phyloP scores from a whole-genome alignment of 257 asterid genomes.

The Capsicum chinense region DNA sequence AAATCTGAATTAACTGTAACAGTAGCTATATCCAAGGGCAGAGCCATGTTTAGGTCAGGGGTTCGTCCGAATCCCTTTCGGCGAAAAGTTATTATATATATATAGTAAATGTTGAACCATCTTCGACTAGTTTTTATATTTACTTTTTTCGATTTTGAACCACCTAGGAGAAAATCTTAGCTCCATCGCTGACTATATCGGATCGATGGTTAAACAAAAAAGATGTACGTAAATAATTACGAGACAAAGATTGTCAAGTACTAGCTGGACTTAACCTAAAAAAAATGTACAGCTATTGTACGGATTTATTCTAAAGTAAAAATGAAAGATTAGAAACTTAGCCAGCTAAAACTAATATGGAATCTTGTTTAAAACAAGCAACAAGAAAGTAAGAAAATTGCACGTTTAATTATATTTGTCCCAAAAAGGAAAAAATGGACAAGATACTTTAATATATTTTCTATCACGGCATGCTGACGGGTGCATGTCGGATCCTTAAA shows the following conservation, averaged over 20 bases:
- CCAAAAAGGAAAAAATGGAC: not conserved
- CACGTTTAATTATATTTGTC: constrained; percentile 33
- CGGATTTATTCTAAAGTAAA: not conserved
- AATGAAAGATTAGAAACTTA: not conserved
- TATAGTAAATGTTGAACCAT: no score
- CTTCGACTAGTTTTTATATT: no score
- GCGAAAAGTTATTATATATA: no score
- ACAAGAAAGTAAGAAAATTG: constrained; percentile 18
- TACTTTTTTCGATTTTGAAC: no score
- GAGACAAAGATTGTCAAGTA: not conserved
- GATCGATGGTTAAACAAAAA: not conserved
- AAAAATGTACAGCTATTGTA: not conserved
- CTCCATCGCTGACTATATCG: no score
- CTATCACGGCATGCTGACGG: not conserved
- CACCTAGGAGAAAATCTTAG: no score
- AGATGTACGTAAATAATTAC: not conserved
- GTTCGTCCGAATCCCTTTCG: no score
- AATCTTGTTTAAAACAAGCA: constrained; percentile 27
- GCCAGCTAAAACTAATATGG: constrained; percentile 36
- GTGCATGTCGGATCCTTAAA: no score
- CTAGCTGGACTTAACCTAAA: not conserved
- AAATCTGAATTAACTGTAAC: not conserved
- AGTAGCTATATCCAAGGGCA: no score
- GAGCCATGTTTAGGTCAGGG: no score
- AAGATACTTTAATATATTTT: constrained; percentile 3